Percentiles rank a stretch among this genome's conserved stretches.
Evolutionary conservation across 2,329 filamentous ascomycete species (phyloP).

Genomic region (Penicillium glabrum): DNA sequence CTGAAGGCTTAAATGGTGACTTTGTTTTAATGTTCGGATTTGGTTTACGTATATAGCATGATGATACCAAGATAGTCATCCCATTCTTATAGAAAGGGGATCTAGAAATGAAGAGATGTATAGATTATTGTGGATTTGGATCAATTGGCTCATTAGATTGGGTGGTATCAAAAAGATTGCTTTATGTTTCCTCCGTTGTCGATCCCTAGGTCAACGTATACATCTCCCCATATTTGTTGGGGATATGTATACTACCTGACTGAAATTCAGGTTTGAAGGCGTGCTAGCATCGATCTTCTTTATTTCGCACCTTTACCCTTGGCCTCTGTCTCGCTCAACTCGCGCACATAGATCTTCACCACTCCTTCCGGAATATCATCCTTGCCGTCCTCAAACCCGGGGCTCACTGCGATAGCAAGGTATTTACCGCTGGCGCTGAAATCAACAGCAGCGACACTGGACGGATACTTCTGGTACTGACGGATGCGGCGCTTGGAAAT

Average conservation of each 20-base stretch:
- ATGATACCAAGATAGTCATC: slow-evolving; percentile 24
- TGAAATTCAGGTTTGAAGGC: neutral
- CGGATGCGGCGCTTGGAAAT: slow-evolving; percentile 85
- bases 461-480: slow-evolving; percentile 81
- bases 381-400: slow-evolving; percentile 84
- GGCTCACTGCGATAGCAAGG: slow-evolving; percentile 77
- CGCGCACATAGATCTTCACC: slow-evolving; percentile 75
- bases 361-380: slow-evolving; percentile 72
- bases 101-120: slow-evolving; percentile 7
- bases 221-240: neutral
- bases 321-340: slow-evolving; percentile 83
- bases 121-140: slow-evolving; percentile 1
- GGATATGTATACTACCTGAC: neutral
- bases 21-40: neutral
- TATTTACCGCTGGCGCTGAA: slow-evolving; percentile 77
- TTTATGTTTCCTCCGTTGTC: slow-evolving; percentile 2
- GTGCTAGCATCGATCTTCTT: neutral
- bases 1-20: slow-evolving; percentile 6
- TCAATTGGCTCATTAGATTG: slow-evolving; percentile 17
- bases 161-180: slow-evolving; percentile 12
- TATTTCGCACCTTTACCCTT: slow-evolving; percentile 77
- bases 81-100: neutral
- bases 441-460: slow-evolving; percentile 72
- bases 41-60: slow-evolving; percentile 6
- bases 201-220: neutral